Base-by-base conservation (phyloP, 805 yeast species). In the Starmerella etchellsii region DNA sequence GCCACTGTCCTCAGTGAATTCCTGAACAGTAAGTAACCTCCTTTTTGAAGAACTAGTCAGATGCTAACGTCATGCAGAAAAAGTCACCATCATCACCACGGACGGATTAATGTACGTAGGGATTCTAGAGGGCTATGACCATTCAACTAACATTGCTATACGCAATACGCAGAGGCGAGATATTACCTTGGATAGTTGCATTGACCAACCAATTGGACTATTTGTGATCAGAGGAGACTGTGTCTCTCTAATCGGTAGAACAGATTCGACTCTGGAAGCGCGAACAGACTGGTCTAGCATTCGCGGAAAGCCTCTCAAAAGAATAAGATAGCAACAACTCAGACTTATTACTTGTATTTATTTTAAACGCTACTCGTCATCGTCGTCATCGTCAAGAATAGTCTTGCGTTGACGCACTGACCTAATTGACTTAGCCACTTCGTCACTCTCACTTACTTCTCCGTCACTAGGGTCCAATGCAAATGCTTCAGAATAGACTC, bases 201-300 rank as follows among this genome's bases (percentile, higher is more conserved):
- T 48, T 15, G 48, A 47, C 6, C 48, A 49, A 11, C 50, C 55
- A 14, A 42, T 60, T n/a, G 66, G 66, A 4, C 41, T 58, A 2
- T 58, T 59, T 47, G 38, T 62, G 18, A 33, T 62, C 10, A 53
- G 66, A 15, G 66, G 66, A 3, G 65, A 61, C 27, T 42, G 52
- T 28, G 62, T 62, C 10, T 60, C 57, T 2, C 31, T 53, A 4
- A 48, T 61, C 38, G 66, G 66, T 4, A 45, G 53, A 26, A 49
- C 59, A 4, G 64, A 61, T 19, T 48, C 46, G 4, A 55, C 53
- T 21, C 37, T 50, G 13, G 65, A 62, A n/a, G 42, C 46, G 1
- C 41, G 48, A 14, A 54, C 56, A n/a, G 58, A 61, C 24, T 62
- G 66, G 66, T 33, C 49, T 14, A 46, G 48, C 28, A 56, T 62